Evolutionary conservation across 1,284 basidiomycete genomes (phyloP), one percentile per base, ranked within the genome.

Genomic region (Phellopilus nigrolimitatus): DNA sequence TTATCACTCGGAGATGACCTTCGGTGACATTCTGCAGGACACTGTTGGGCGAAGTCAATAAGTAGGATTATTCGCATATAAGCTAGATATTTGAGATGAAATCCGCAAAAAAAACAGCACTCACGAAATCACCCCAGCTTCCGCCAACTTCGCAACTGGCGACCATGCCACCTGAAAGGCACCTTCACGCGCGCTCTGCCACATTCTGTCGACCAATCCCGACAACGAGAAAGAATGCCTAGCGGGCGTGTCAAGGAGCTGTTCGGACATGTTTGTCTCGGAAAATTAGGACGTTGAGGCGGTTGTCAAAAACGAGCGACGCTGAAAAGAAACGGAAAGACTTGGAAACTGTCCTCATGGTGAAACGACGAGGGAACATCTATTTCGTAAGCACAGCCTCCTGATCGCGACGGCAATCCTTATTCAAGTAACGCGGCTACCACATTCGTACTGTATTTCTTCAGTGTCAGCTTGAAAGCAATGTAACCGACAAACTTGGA

Each of bases 1-100:
- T 76, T 25, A 73, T 55, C 7, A 80, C 68, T 21, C 69, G 66
- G 4, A 83, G 68, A 39, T 75, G 68, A 3, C 80, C 79, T 22
- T 67, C 59, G 3, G 64, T 63, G 43, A 82, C 78, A 30, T 68
- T 74, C 37, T 69, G 64, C 71, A 79, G 73, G n/a, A 77, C 56
- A 24, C 75, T 77, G 40, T 17, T 17, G 28, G 34, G 28, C 28
- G 39, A 25, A 41, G 39, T 49, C 33, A 22, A 36, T 40, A 36
- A 55, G 19, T 50, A 48, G 15, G 8, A 36, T 17, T n/a, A 46
- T 22, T n/a, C 25, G 24, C 33, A 45, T 51, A 36, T 25, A 28
- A 10, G 24, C 10, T 38, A 27, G 17, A 47, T 19, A 42, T 30
- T 27, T 25, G 47, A 17, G 7, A 36, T 19, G 19, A 50, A 28